Base-by-base conservation (phyloP, 352 stramenopile species). In the Aphanomyces euteiches region DNA sequence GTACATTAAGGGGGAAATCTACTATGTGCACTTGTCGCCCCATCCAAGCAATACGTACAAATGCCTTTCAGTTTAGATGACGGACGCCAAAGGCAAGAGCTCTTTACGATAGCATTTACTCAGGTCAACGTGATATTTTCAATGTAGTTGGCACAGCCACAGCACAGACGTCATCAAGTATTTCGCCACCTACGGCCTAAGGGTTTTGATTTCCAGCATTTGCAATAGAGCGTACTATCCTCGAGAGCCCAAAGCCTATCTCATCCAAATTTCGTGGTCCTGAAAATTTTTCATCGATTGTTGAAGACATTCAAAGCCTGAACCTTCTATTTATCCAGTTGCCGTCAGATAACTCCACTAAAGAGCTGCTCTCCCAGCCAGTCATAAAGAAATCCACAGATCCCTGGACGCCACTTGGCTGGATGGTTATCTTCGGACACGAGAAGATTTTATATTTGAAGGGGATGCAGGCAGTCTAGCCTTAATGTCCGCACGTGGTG, bases 251-350 rank as follows among this genome's bases (percentile, higher is more conserved):
- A n/a, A 5, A 8, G 3, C 3, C 43, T 3, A 5, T 54, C 41
- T 21, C 10, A 19, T 12, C 40, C 40, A 48, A 21, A 6, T 19
- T 66, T 3, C 1, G 7, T 15, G 17, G 5, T 50, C 5, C 8
- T 50, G 7, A 13, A 38, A 36, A 7, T n/a, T 7, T 13, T 3
- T 45, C 15, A 58, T 28, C 50, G 21, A 13, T 58, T 58, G 50
- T 12, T 41, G 4, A 48, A 34, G 43, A 50, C 17, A 67, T 67
- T 19, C 12, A 21, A 1, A 13, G n/a, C 12, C 1, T 60, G 5
- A 61, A 70, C 28, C 10, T 47, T 10, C 41, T 8, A 19, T 45
- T 70, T n/a, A 70, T 70, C 21, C 64, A 70, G 19, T 40, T 70
- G 4, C 15, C 45, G 5, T 43, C 40, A 8, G 21, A 19, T 50